Evolutionary conservation across 1,139 yeast species (phyloP).

Genomic region (Diutina catenulata): DNA sequence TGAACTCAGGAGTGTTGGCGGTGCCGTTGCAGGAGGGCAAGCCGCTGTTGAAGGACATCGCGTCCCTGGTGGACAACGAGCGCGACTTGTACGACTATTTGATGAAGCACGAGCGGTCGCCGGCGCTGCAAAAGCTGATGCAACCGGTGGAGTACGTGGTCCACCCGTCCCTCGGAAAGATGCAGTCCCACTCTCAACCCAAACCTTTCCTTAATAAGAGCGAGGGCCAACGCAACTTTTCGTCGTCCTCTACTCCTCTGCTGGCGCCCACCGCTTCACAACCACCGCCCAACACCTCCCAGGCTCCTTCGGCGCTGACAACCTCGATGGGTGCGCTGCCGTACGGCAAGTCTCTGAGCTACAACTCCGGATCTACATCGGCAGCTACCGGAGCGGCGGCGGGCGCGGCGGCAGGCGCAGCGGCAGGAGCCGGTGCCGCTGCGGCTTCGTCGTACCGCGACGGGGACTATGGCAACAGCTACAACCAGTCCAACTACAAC

Average conservation of each 20-base stretch:
- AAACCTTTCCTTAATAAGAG: slow-evolving; percentile 29
- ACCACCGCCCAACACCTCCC: not conserved
- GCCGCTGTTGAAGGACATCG: slow-evolving; percentile 63
- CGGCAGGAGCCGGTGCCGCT: not conserved
- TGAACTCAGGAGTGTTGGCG: slow-evolving; percentile 77
- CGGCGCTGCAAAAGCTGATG: slow-evolving; percentile 20
- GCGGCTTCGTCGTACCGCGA: not conserved
- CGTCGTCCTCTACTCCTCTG: not conserved
- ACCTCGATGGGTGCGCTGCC: not conserved
- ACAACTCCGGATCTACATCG: too few species aligned
- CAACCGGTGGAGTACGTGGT: slow-evolving; percentile 65
- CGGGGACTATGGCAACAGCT: not conserved
- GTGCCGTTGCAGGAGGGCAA: slow-evolving; percentile 48
- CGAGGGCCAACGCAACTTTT: not conserved
- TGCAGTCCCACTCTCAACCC: slow-evolving; percentile 8
- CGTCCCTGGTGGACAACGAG: slow-evolving; percentile 72
- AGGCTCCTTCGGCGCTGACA: not conserved
- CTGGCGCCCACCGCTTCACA: not conserved
- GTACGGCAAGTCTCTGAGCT: too few species aligned
- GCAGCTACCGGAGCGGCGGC: slow-evolving; percentile 6
- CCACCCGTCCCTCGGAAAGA: slow-evolving; percentile 54
- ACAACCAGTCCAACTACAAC: not conserved
- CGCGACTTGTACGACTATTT: slow-evolving; percentile 67
- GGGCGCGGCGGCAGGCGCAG: slow-evolving; percentile 6
- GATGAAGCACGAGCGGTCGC: slow-evolving; percentile 30